Evolutionary conservation across 1,139 yeast genomes (phyloP), one percentile per base, ranked within the genome.

Genomic region (Candida anutae): DNA sequence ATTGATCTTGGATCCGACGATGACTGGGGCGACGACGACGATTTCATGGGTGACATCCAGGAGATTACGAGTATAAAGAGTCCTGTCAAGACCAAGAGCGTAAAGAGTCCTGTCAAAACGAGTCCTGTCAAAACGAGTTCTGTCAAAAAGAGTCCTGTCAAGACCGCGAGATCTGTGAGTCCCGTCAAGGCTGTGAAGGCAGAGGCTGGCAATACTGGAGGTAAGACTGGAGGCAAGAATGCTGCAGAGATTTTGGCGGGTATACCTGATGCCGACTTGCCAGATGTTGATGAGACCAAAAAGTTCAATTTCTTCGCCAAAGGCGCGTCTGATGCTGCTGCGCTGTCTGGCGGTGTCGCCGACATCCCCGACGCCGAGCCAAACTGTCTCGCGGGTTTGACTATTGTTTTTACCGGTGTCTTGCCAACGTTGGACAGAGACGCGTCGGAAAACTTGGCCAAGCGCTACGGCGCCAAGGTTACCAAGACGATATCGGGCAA

Each of bases 401-500:
- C 94, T 0, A 81, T 90, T 39, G 97, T 93, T 0, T 90, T 93
- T 47, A 90, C 98, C 0, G 99, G 99, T 19, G 74, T 77, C 4
- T 53, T 90, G 35, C 95, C 96, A 1, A 73, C 73, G 16, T 55
- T 90, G 22, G 84, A 83, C 35, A 70, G 99, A 38, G 78, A 73
- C 1, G 77, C 74, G 16, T 80, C 90, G 14, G 93, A 81, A 44
- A 68, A 69, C 18, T 50, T 84, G 15, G 95, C 95, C 4, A 78
- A 83, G 44, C 67, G 70, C 37, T 87, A 88, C 45, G 98, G 98
- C 11, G 99, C 95, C n/a, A 79, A 79, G 44, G 95, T 88, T 9
- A 84, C 95, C 2, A 75, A 84, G 38, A 73, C 95, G 0, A 81
- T 90, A 17, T 82, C 93, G 29, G 77, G 85, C 13, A 83, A 80